Conservation (phyloP, 371 early-diverging fungal genomes). For the Funneliformis caledonium region DNA sequence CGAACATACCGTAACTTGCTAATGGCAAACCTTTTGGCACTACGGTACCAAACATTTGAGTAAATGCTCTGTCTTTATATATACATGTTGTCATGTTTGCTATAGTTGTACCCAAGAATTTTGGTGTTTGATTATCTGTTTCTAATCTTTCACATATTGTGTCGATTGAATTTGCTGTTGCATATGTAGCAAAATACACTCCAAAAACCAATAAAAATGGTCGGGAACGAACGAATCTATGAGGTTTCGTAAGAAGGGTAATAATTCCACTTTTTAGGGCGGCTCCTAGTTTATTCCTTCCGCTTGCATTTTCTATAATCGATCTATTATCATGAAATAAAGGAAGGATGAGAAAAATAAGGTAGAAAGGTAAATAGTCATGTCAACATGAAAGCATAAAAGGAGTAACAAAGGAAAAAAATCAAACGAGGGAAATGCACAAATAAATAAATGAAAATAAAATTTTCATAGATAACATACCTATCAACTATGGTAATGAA, state of each 20-base stretch:
- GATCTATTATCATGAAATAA: slow-evolving; percentile 46
- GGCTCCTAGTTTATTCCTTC: slow-evolving; percentile 52
- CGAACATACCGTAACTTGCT: slow-evolving; percentile 59
- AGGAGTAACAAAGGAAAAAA: background rate
- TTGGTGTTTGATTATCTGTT: slow-evolving; percentile 45
- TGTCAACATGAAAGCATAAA: background rate
- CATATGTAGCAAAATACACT: slow-evolving; percentile 63
- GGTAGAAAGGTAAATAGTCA: background rate
- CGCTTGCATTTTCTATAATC: slow-evolving; percentile 67
- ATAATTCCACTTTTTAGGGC: slow-evolving; percentile 55
- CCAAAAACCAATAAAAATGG: slow-evolving; percentile 59
- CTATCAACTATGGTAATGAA: slow-evolving; percentile 71
- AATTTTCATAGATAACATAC: slow-evolving; percentile 40
- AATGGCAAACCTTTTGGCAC: slow-evolving; percentile 56
- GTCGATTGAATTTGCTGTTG: slow-evolving; percentile 62
- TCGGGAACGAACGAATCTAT: slow-evolving; percentile 52
- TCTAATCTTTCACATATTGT: slow-evolving; percentile 49
- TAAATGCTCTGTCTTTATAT: slow-evolving; percentile 64
- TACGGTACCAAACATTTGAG: slow-evolving; percentile 62
- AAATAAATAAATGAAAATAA: background rate
- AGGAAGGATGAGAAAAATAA: background rate
- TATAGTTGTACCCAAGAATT: slow-evolving; percentile 62
- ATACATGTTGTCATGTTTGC: slow-evolving; percentile 64
- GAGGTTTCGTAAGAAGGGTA: slow-evolving; percentile 51
- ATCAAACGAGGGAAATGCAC: background rate